Evolutionary conservation across 2,329 filamentous ascomycete species (phyloP), one percentile per base, ranked within the genome.

Genomic region (Incumbomyces delicatus): DNA sequence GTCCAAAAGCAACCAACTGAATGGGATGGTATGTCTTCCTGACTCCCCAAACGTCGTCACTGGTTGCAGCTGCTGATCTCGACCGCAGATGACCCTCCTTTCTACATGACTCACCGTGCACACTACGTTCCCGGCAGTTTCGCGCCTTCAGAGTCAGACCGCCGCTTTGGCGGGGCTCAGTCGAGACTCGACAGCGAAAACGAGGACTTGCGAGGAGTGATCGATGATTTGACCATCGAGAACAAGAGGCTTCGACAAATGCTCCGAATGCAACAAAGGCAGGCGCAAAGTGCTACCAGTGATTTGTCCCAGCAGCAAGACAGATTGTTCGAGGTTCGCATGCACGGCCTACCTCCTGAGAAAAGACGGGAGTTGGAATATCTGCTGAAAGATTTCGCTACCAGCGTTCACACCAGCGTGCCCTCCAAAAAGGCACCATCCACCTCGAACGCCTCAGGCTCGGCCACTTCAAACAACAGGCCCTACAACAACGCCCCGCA

Each of bases 161-260:
- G 58, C 52, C 49, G 35, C 49, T 57, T 51, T 53, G 52, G 49
- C 43, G 45, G 53, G 14, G 60, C 60, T 17, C 55, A 57, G 3
- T 12, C 53, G 49, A 14, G 34, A 38, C 50, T 63, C 37, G 70
- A 68, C 27, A 85, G 78, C 59, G 82, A 80, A 42, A 79, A 77
- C 22, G 85, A 85, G 47, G 86, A 89, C 47, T 89, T 80, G 50
- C 75, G 87, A 39, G 83, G 83, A 54, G 85, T 94, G 13, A 94
- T 94, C 40, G 87, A 94, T 57, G 87, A 94, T 60, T 65, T 94
- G 49, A 94, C 87, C 0, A 71, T 94, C 20, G 83, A 88, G 60
- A 94, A 92, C 60, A 85, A 87, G 61, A 81, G 79, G 43, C 63
- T 94, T 50, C 88, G 82, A 65, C 80, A 83, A 54, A 79, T 81